Conservation (phyloP, 2,329 filamentous ascomycete species). For the Verticillium tricorpus region DNA sequence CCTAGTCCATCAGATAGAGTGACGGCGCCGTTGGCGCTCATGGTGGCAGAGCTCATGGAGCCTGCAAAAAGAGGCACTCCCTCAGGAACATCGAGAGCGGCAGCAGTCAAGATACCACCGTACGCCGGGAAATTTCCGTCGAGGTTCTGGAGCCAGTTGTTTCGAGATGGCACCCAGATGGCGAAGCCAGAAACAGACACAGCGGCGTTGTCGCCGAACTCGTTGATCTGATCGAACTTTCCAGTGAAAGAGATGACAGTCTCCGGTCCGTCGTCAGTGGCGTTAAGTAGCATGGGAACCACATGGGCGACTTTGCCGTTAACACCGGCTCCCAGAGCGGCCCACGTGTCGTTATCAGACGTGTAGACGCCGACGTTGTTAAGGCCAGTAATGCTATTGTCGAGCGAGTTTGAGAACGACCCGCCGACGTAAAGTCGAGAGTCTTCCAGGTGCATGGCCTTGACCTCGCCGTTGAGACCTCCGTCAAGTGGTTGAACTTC, state of each 20-base stretch:
- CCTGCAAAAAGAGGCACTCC: conserved; percentile 72
- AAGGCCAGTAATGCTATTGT: conserved; percentile 58
- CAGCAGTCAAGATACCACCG: conserved; percentile 67
- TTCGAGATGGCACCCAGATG: conserved; percentile 81
- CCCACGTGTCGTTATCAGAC: conserved; percentile 64
- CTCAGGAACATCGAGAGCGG: conserved; percentile 59
- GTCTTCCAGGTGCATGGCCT: conserved; percentile 62
- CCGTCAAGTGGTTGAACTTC: conserved; percentile 58
- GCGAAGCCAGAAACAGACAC: conserved; percentile 71
- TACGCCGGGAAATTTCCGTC: conserved; percentile 60
- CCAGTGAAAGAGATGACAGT: conserved; percentile 76
- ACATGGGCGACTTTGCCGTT: conserved; percentile 72
- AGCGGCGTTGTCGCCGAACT: conserved; percentile 59
- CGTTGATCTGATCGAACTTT: conserved; percentile 67
- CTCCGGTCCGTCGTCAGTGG: conserved; percentile 64
- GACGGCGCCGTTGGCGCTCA: conserved; percentile 68
- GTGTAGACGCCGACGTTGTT: conserved; percentile 76
- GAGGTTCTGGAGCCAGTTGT: conserved; percentile 85
- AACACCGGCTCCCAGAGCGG: conserved; percentile 76
- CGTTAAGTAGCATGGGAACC: conserved; percentile 73
- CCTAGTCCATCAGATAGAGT: conserved; percentile 55
- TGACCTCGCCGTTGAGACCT: conserved; percentile 77
- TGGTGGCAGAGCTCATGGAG: conserved; percentile 71
- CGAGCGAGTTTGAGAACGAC: conserved; percentile 70
- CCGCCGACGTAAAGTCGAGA: conserved; percentile 76